Conservation (phyloP, 306 rosid species). For the Ochetophila trinervis region DNA sequence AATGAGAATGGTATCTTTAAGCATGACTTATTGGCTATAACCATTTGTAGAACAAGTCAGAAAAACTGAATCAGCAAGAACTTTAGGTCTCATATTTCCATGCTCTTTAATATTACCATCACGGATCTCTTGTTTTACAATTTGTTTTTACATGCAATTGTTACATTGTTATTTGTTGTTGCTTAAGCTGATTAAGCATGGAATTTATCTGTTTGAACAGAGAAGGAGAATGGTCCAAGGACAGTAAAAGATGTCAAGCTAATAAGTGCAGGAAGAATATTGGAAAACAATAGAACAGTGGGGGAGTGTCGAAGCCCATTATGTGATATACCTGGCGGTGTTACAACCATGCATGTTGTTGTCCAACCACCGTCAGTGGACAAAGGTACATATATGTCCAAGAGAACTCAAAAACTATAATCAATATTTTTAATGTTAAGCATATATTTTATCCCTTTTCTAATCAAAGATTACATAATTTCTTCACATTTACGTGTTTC, state of each 20-base stretch:
- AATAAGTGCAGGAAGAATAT: slow-evolving; percentile 75
- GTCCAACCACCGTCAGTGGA: slow-evolving; percentile 66
- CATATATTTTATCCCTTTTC: neutral
- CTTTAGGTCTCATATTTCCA: slow-evolving; percentile 1
- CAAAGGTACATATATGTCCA: slow-evolving; percentile 50
- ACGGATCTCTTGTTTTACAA: neutral
- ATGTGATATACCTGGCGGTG: slow-evolving; percentile 69
- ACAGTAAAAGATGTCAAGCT: slow-evolving; percentile 87
- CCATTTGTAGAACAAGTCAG: too few species aligned
- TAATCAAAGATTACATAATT: neutral
- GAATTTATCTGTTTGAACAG: slow-evolving; percentile 39
- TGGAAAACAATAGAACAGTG: slow-evolving; percentile 83
- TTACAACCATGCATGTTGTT: slow-evolving; percentile 88
- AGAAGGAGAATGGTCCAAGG: slow-evolving; percentile 80
- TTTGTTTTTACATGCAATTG: neutral
- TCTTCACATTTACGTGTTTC: neutral
- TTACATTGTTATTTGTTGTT: neutral
- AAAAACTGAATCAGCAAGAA: neutral
- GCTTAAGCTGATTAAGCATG: neutral
- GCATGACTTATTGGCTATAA: too few species aligned
- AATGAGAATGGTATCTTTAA: neutral
- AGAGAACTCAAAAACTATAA: slow-evolving; percentile 5
- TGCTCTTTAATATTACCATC: slow-evolving; percentile 2
- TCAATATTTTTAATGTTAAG: neutral
- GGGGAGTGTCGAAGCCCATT: slow-evolving; percentile 86